Conservation (phyloP, 2,329 filamentous ascomycete genomes). For the Basipetospora chlamydospora region DNA sequence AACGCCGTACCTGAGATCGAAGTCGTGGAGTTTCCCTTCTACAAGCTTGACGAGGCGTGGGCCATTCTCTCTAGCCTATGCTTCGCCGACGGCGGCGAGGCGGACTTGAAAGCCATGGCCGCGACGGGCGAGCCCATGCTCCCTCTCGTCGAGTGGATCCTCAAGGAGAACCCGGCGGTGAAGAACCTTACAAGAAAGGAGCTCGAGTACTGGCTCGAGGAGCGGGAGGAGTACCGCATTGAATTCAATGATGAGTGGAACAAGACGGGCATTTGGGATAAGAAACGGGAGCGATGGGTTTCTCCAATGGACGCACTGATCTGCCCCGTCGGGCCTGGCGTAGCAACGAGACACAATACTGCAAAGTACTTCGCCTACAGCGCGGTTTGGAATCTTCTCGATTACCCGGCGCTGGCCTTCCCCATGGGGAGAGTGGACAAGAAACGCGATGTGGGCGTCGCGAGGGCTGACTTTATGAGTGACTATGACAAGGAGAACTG, state of each 20-base stretch:
- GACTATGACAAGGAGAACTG: conserved; percentile 12
- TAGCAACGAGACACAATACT: conserved; percentile 26
- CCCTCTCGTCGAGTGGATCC: conserved; percentile 44
- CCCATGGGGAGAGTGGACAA: conserved; percentile 28
- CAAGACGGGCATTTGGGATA: conserved; percentile 13
- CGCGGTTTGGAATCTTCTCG: conserved; percentile 52
- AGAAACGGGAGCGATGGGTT: conserved; percentile 8
- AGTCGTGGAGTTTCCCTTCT: conserved; percentile 39
- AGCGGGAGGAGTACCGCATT: conserved; percentile 24
- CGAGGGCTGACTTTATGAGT: conserved; percentile 14
- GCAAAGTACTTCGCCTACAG: conserved; percentile 49
- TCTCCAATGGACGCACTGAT: conserved; percentile 43
- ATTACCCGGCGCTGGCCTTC: conserved; percentile 49
- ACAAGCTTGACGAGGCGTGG: conserved; percentile 35
- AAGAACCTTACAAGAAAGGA: not conserved
- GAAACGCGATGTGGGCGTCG: conserved; percentile 12
- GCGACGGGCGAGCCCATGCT: conserved; percentile 41
- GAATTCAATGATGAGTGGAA: conserved; percentile 24
- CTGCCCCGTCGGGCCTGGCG: conserved; percentile 41
- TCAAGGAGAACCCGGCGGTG: conserved; percentile 22
- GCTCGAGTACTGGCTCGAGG: conserved; percentile 14
- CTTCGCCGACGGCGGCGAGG: conserved; percentile 45
- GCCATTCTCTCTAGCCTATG: conserved; percentile 31
- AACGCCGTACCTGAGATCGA: conserved; percentile 32
- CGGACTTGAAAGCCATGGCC: conserved; percentile 33